phyloP scores from a whole-genome alignment of 805 yeast genomes.

The Priceomyces fermenticarens region DNA sequence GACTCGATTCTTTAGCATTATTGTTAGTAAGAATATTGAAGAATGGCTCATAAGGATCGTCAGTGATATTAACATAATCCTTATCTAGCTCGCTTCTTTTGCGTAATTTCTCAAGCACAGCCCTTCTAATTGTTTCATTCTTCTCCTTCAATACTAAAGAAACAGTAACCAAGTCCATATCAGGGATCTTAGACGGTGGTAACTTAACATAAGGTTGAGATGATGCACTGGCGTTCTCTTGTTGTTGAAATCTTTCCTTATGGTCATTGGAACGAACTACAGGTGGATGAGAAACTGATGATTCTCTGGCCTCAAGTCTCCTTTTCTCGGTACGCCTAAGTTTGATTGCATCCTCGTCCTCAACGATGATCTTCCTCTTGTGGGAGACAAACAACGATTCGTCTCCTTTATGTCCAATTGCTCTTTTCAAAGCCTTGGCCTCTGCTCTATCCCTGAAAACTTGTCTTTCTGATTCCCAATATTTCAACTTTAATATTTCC shows the following conservation, averaged over 20 bases:
- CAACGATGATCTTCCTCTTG: constrained; percentile 54
- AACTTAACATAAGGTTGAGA: constrained; percentile 80
- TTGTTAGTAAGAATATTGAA: constrained; percentile 63
- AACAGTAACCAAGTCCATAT: constrained; percentile 82
- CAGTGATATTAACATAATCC: constrained; percentile 82
- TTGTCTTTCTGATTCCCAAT: constrained; percentile 58
- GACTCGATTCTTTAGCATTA: constrained; percentile 50
- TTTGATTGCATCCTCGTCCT: constrained; percentile 27
- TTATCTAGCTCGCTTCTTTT: constrained; percentile 67
- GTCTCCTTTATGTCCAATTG: constrained; percentile 73
- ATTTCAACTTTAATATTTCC: constrained; percentile 61
- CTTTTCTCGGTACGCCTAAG: constrained; percentile 20
- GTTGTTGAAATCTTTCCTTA: constrained; percentile 11
- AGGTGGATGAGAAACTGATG: constrained; percentile 8
- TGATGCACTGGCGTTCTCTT: constrained; percentile 20
- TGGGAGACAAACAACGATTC: constrained; percentile 80
- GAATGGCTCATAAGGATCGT: constrained; percentile 79
- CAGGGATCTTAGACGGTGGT: constrained; percentile 91
- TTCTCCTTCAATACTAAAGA: constrained; percentile 71
- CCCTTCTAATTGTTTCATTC: constrained; percentile 71
- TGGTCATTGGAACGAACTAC: constrained; percentile 12
- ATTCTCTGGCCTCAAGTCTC: constrained; percentile 17
- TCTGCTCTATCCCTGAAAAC: constrained; percentile 72
- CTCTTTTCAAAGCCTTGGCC: constrained; percentile 72
- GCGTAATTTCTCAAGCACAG: constrained; percentile 80